Evolutionary conservation across 192 early-diverging fungal genomes (phyloP).

Genomic region (Entomortierella lignicola): DNA sequence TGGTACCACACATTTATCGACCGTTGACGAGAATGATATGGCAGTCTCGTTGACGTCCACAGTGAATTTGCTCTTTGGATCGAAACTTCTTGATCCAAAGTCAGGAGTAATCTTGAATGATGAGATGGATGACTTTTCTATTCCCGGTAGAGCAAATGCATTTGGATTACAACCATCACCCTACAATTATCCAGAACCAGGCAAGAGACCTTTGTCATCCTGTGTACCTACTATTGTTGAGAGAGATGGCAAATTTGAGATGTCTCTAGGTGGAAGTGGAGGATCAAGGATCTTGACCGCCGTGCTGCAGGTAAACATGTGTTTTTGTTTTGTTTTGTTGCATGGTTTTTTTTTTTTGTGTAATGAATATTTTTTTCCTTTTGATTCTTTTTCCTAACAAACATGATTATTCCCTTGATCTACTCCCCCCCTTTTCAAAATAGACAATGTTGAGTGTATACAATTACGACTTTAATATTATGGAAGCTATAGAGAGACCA

Average conservation of each 20-base stretch:
- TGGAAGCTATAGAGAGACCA: constrained; percentile 76
- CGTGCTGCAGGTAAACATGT: constrained; percentile 62
- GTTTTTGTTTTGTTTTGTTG: neutral
- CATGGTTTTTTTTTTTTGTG: neutral
- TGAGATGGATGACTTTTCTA: constrained; percentile 97
- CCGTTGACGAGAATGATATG: constrained; percentile 76
- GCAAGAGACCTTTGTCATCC: constrained; percentile 85
- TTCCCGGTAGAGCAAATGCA: constrained; percentile 74
- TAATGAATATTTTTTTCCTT: neutral
- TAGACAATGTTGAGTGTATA: constrained; percentile 82
- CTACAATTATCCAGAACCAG: constrained; percentile 85
- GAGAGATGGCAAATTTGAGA: constrained; percentile 71
- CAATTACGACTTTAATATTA: constrained; percentile 74
- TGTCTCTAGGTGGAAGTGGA: constrained; percentile 86
- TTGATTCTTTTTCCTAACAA: constrained; percentile 1
- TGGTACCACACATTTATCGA: constrained; percentile 93
- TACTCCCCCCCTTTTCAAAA: too few relatives aligned
- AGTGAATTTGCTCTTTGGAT: constrained; percentile 88
- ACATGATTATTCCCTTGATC: too few relatives aligned
- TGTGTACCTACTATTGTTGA: constrained; percentile 76
- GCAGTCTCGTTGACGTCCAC: constrained; percentile 90
- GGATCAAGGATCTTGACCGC: constrained; percentile 87
- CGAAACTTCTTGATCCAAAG: constrained; percentile 86
- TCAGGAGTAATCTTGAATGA: constrained; percentile 95
- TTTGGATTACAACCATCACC: constrained; percentile 88